Conservation (phyloP, 306 rosid species). For the barrel medic (Medicago truncatula) region DNA sequence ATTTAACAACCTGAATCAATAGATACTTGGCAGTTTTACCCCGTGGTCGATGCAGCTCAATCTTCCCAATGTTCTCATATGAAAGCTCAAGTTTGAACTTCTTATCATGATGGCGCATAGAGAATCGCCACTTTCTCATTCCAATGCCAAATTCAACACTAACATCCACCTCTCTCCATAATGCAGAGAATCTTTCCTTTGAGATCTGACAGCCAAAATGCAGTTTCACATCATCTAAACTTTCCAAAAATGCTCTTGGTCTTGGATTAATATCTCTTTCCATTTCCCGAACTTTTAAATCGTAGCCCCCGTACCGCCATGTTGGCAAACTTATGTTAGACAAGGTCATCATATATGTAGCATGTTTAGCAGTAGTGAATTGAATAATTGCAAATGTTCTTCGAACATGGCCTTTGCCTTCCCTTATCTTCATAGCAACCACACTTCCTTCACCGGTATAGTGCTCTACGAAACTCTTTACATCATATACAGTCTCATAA, state of each 20-base stretch:
- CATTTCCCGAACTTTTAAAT: slow-evolving; percentile 51
- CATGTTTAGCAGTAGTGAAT: slow-evolving; percentile 46
- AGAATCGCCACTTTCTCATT: slow-evolving; percentile 52
- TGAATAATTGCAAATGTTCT: slow-evolving; percentile 69
- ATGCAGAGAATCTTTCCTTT: slow-evolving; percentile 43
- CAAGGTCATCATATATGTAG: slow-evolving; percentile 44
- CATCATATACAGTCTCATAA: slow-evolving; percentile 18
- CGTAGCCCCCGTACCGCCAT: slow-evolving; percentile 7
- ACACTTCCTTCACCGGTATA: slow-evolving; percentile 64
- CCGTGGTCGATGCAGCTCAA: slow-evolving; percentile 55
- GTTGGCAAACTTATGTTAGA: slow-evolving; percentile 15
- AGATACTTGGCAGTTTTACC: slow-evolving; percentile 54
- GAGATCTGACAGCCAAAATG: slow-evolving; percentile 74
- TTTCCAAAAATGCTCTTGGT: slow-evolving; percentile 52
- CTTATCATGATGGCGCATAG: slow-evolving; percentile 20
- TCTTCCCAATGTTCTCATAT: slow-evolving; percentile 77
- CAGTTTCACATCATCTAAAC: slow-evolving; percentile 47
- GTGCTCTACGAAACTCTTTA: slow-evolving; percentile 54
- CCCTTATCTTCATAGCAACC: slow-evolving; percentile 57
- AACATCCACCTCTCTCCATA: slow-evolving; percentile 54
- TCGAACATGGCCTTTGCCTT: slow-evolving; percentile 33
- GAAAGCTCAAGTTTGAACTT: slow-evolving; percentile 63
- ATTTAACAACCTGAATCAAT: slow-evolving; percentile 70
- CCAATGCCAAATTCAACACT: slow-evolving; percentile 56
- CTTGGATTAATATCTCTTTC: slow-evolving; percentile 58